Evolutionary conservation across 306 rosid species (phyloP), one percentile per base, ranked within the genome.

Genomic region (Herpetospermum pedunculosum): DNA sequence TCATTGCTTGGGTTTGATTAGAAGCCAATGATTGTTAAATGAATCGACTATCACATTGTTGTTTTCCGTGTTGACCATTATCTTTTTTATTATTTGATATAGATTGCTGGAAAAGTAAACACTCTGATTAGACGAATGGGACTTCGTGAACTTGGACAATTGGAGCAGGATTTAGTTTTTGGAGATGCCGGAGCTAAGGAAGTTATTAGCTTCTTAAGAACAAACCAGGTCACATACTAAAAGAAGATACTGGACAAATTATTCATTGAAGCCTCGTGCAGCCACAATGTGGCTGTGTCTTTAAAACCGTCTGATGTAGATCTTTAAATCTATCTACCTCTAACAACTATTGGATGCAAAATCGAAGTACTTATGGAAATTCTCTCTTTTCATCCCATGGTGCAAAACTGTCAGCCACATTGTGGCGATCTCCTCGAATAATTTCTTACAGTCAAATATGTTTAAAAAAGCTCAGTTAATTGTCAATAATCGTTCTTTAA

Each of bases 181-280:
- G 98, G 98, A 59, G 96, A 94, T 79, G 96, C 97, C 18, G 95
- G 85, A 84, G 91, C 97, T 70, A 94, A 91, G 86, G 98, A 94
- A 6, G 97, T 94, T 62, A 94, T 94, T 78, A 86, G 34, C 78
- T 91, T 77, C 76, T 80, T 94, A 76, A 87, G 96, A 83, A 77
- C 85, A 81, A 86, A 85, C 38, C 97, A 91, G 97, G 98, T 91
- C 58, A 83, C 67, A 57, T 77, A 64, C 70, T 53, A 21, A 60
- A 76, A n/a, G 70, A 37, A 63, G 71, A 38, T 38, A 64, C 32
- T n/a, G n/a, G n/a, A n/a, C n/a, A n/a, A n/a, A n/a, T n/a, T n/a
- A n/a, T n/a, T n/a, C n/a, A n/a, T n/a, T n/a, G n/a, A n/a, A n/a
- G n/a, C n/a, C n/a, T n/a, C n/a, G n/a, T n/a, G n/a, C n/a, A n/a